Evolutionary conservation across 192 early-diverging fungal species (phyloP).

Genomic region (Gamsiella multidivaricata): DNA sequence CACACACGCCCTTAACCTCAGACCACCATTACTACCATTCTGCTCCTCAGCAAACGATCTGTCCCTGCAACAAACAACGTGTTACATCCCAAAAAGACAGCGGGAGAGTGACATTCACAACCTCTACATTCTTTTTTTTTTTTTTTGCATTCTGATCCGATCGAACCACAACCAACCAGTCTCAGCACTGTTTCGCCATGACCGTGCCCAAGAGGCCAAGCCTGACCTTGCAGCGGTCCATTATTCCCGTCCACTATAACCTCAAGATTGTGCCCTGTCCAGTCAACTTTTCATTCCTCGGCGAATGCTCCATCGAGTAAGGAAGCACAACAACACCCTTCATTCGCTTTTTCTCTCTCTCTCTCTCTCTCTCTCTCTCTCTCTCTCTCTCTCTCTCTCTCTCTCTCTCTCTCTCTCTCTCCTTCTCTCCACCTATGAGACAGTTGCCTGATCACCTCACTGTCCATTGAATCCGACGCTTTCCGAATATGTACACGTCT

Average conservation of each 20-base stretch:
- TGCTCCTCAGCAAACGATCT: too few relatives aligned
- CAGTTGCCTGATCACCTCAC: too few relatives aligned
- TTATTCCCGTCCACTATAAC: slow-evolving; percentile 78
- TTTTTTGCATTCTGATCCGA: background rate
- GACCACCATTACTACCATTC: too few relatives aligned
- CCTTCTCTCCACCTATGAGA: too few relatives aligned
- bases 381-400: too few relatives aligned
- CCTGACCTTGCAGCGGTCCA: slow-evolving; percentile 45
- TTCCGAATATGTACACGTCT: background rate
- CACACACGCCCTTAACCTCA: too few relatives aligned
- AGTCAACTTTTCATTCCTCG: slow-evolving; percentile 75
- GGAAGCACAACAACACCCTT: background rate
- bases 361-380: background rate
- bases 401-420: too few relatives aligned
- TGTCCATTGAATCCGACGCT: background rate
- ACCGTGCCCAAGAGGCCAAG: slow-evolving; percentile 41
- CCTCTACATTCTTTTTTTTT: background rate
- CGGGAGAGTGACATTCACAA: background rate
- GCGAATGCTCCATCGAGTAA: slow-evolving; percentile 73
- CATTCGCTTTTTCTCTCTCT: background rate
- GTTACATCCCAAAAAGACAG: too few relatives aligned
- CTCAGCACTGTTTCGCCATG: slow-evolving; percentile 11
- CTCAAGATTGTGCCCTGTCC: slow-evolving; percentile 77
- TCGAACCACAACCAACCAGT: background rate
- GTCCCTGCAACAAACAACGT: too few relatives aligned